Base-by-base conservation (phyloP, 2,329 filamentous ascomycete genomes). In the Colletotrichum acutatum region DNA sequence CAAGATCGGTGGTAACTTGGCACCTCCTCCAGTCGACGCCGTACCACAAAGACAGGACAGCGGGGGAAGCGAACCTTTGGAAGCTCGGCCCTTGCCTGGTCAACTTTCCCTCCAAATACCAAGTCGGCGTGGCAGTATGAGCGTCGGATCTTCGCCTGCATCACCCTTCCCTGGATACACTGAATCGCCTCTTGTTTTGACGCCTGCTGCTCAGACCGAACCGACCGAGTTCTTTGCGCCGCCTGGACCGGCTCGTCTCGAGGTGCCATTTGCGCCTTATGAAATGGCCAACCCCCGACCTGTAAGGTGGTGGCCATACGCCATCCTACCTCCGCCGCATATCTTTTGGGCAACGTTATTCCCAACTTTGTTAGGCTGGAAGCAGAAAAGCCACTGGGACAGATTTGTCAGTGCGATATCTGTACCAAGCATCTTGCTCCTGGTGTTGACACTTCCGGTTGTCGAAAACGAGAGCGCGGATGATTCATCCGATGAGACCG, bases 371-470 rank as follows among this genome's bases (percentile, higher is more conserved):
- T 92, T 91, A 75, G 91, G 89, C 30, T 99, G 96, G 95, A 86
- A 83, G 56, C 90, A 93, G 32, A 98, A 98, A 82, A 91, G 86
- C n/a, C 82, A 93, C n/a, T 95, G 92, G 91, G 95, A 96, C 77
- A 95, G 94, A 78, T 84, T 95, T 57, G 84, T 98, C 60, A 96
- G 95, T 54, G 78, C 97, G 12, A 88, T 97, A 49, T 95, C 95
- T 8, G 92, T 95, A n/a, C 94, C 95, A 1, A 97, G 93, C 77
- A 95, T 99, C 49, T 94, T 99, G 74, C 84, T 98, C 2, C 87
- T 99, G 4, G 96, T 96, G 0, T 91, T 97, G 59, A 99, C 97
- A 0, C 83, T 99, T 5, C 97, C 97, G 0, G 95, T 99, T 0
- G 94, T 98, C 6, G 96, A 98, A 78, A 89, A 90, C 1, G 88